These are phyloP conservation scores for Aurantiochytrium sp. DNA, from an alignment of 108 stramenopile species.

Conservation along the genomic window DNA sequence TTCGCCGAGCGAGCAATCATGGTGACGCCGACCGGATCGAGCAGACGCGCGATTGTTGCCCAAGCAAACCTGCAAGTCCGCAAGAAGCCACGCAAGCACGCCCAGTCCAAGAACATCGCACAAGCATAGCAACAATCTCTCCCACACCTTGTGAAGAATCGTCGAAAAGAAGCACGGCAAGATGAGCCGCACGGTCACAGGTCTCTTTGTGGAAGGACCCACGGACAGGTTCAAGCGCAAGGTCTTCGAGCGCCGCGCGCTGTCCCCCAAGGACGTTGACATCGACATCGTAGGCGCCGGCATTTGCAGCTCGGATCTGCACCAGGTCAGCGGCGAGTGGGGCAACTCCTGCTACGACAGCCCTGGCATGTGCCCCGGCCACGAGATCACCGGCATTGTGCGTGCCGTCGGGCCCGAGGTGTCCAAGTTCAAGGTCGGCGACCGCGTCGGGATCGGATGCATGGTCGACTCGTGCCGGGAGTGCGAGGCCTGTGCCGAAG, in stretches of 20 bases:
- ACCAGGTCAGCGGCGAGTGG: slow-evolving; percentile 45
- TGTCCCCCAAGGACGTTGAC: slow-evolving; percentile 1
- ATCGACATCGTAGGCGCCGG: slow-evolving; percentile 35
- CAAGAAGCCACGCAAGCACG: no score
- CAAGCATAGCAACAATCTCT: no score
- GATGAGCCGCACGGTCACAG: neutral
- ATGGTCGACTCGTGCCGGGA: slow-evolving; percentile 56
- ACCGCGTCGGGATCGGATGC: slow-evolving; percentile 65
- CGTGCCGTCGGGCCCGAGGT: slow-evolving; percentile 53
- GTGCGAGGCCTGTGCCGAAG: slow-evolving; percentile 57
- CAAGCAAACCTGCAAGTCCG: no score
- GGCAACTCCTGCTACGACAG: slow-evolving; percentile 24
- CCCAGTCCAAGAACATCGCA: no score
- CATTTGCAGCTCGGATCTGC: slow-evolving; percentile 58
- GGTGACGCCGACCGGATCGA: no score
- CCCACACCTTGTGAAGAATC: no score
- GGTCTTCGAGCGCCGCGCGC: slow-evolving; percentile 17
- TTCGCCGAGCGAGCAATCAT: no score
- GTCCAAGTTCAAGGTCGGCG: slow-evolving; percentile 61
- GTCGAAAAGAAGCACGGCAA: no score
- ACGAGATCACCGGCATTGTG: slow-evolving; percentile 56
- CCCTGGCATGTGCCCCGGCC: slow-evolving; percentile 41
- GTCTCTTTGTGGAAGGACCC: neutral
- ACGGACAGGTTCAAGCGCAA: neutral
- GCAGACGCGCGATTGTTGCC: no score